Base-by-base conservation (phyloP, 2,329 filamentous ascomycete genomes). In the Fusarium bactridioides region DNA sequence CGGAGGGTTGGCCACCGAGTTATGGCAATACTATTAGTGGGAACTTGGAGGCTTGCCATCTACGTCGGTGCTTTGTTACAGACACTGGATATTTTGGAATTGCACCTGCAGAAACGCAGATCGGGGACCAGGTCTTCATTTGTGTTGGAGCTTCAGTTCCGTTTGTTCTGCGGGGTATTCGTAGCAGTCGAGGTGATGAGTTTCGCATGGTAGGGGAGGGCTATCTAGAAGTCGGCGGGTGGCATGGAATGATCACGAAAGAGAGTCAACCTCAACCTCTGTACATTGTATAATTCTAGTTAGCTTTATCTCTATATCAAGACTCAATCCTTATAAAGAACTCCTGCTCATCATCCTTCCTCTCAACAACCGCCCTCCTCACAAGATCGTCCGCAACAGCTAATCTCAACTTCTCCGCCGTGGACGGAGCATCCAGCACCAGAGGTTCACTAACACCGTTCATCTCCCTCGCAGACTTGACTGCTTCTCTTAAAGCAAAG, bases 161-260 rank as follows among this genome's bases (percentile, higher is more conserved):
- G 0, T 62, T 48, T 2, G 5, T 18, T 0, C 15, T 41, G 10
- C 9, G 35, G 4, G 23, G 18, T 0, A 21, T 4, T 9, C 0
- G 6, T 0, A 5, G 2, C 1, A 18, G 11, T 27, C 15, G 4
- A 21, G n/a, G 10, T 1, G n/a, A 29, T 8, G 15, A 33, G 23
- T 48, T 62, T 40, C 18, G 7, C 1, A 6, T 47, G 2, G n/a
- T 58, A 11, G 51, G 59, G 10, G 59, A 62, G 41, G 10, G 38
- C 27, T 57, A 61, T 58, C 2, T 62, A 9, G 16, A 31, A 10
- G 13, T 7, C 0, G 4, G 3, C 0, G 59, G 12, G 0, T 61
- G 50, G 59, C 3, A 21, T 18, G 25, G 4, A 5, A 35, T 37
- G 21, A 15, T 11, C 7, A 21, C 3, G 1, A 16, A 23, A 0